Conservation (phyloP, 108 stramenopile genomes). For the Skeletonema costatum region DNA sequence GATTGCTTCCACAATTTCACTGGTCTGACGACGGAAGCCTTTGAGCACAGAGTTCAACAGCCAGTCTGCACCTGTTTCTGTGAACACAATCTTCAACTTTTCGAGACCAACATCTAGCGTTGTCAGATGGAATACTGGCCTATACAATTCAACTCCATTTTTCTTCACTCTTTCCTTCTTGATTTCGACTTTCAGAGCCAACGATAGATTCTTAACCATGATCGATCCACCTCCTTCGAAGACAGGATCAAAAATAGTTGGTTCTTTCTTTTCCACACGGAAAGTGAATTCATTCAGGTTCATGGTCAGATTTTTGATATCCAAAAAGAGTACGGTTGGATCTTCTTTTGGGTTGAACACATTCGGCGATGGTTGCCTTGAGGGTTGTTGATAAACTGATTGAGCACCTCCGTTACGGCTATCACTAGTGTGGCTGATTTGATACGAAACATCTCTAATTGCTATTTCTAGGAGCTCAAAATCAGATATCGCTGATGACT, state of each 20-base stretch:
- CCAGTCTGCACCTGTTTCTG: constrained; percentile 87
- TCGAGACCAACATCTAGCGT: constrained; percentile 72
- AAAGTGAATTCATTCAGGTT: constrained; percentile 71
- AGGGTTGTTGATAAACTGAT: background rate
- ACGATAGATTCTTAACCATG: constrained; percentile 71
- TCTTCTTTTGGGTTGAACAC: constrained; percentile 74
- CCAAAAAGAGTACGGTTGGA: constrained; percentile 76
- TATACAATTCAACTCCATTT: constrained; percentile 27
- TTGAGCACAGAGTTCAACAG: constrained; percentile 77
- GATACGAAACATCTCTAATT: constrained; percentile 76
- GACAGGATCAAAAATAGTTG: constrained; percentile 82
- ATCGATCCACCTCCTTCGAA: constrained; percentile 77
- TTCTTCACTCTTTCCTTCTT: constrained; percentile 55
- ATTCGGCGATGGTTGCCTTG: constrained; percentile 11
- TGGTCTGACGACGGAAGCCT: constrained; percentile 70
- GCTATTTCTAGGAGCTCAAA: constrained; percentile 84
- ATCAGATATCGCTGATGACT: constrained; percentile 79
- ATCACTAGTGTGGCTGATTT: constrained; percentile 65
- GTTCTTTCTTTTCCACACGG: constrained; percentile 74
- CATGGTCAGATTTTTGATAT: constrained; percentile 78
- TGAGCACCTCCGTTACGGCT: constrained; percentile 38
- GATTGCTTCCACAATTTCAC: constrained; percentile 68
- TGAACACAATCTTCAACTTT: constrained; percentile 64
- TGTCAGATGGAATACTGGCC: constrained; percentile 65
- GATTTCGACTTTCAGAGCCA: constrained; percentile 75